phyloP scores from a whole-genome alignment of 1,139 yeast genomes.

The Pichia sp. region DNA sequence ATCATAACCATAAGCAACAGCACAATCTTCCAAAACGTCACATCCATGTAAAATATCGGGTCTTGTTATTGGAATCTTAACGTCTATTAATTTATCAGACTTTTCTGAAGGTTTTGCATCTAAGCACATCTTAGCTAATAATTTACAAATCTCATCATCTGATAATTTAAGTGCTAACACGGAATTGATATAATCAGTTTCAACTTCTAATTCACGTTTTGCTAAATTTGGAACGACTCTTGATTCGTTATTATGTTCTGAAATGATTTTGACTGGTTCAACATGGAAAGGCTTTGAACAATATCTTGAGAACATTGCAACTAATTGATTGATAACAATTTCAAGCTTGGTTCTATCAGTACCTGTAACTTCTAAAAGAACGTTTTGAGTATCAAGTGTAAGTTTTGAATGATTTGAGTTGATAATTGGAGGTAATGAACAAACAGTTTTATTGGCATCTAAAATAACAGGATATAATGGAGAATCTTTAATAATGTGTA shows the following conservation, averaged over 20 bases:
- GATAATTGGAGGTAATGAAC: slow-evolving; percentile 95
- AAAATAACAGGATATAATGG: slow-evolving; percentile 88
- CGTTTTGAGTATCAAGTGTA: slow-evolving; percentile 73
- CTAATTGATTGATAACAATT: slow-evolving; percentile 82
- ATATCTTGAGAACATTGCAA: slow-evolving; percentile 93
- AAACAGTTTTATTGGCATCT: slow-evolving; percentile 70
- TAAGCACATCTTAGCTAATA: slow-evolving; percentile 78
- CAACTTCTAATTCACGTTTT: slow-evolving; percentile 67
- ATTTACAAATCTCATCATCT: slow-evolving; percentile 58
- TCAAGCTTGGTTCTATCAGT: slow-evolving; percentile 92
- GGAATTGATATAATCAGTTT: slow-evolving; percentile 81
- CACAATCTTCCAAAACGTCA: slow-evolving; percentile 98
- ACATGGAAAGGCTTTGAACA: slow-evolving; percentile 69
- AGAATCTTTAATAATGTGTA: slow-evolving; percentile 81
- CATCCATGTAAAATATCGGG: slow-evolving; percentile 95
- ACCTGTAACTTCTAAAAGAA: slow-evolving; percentile 91
- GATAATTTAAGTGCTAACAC: slow-evolving; percentile 75
- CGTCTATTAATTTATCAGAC: slow-evolving; percentile 53
- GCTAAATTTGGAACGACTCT: slow-evolving; percentile 69
- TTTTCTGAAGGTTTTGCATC: slow-evolving; percentile 48
- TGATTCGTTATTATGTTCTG: slow-evolving; percentile 74
- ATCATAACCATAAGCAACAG: slow-evolving; percentile 92
- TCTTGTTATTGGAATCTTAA: slow-evolving; percentile 84
- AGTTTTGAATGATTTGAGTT: slow-evolving; percentile 90
- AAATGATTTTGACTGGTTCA: slow-evolving; percentile 82